These are phyloP conservation scores for Teratosphaeria epicoccoides DNA, from an alignment of 2,329 filamentous ascomycete genomes.

Conservation along the genomic window DNA sequence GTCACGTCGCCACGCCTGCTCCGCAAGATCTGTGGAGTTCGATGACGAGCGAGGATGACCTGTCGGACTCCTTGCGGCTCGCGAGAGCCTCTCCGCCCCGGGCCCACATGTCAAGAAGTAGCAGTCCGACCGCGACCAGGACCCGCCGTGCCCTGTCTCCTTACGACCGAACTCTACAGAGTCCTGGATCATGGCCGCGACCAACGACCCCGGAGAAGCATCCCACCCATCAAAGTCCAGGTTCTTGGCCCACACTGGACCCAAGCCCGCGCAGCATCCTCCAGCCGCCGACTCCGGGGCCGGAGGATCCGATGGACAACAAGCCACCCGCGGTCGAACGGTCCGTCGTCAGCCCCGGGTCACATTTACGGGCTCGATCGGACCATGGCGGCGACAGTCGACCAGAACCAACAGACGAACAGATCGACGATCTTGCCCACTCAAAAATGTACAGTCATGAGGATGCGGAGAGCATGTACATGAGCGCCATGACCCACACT, in stretches of 20 bases:
- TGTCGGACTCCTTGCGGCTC: constrained; percentile 19
- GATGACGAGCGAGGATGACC: constrained; percentile 21
- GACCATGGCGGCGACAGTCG: not conserved
- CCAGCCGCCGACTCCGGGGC: constrained; percentile 13
- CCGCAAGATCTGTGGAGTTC: constrained; percentile 24
- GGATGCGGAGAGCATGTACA: constrained; percentile 78
- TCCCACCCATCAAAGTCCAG: constrained; percentile 8
- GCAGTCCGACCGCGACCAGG: constrained; percentile 10
- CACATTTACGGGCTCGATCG: not conserved
- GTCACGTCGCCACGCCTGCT: constrained; percentile 12
- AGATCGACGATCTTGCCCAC: constrained; percentile 24
- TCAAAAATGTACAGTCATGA: constrained; percentile 68
- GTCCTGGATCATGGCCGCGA: constrained; percentile 22
- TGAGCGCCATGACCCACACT: constrained; percentile 51
- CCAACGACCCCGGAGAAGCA: constrained; percentile 13
- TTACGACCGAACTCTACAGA: constrained; percentile 13
- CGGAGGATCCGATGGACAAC: constrained; percentile 14
- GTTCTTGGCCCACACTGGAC: constrained; percentile 18
- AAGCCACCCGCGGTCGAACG: constrained; percentile 12
- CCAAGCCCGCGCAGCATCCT: constrained; percentile 11
- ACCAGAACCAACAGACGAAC: not conserved
- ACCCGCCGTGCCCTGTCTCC: constrained; percentile 15
- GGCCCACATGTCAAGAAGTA: constrained; percentile 9
- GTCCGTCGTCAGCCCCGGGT: not conserved
- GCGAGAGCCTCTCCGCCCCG: constrained; percentile 8